Percentiles rank a stretch among this genome's conserved stretches.
These are phyloP conservation scores for Phyllosticta capitalensis DNA, from an alignment of 2,329 filamentous ascomycete species.

Conservation along the genomic window DNA sequence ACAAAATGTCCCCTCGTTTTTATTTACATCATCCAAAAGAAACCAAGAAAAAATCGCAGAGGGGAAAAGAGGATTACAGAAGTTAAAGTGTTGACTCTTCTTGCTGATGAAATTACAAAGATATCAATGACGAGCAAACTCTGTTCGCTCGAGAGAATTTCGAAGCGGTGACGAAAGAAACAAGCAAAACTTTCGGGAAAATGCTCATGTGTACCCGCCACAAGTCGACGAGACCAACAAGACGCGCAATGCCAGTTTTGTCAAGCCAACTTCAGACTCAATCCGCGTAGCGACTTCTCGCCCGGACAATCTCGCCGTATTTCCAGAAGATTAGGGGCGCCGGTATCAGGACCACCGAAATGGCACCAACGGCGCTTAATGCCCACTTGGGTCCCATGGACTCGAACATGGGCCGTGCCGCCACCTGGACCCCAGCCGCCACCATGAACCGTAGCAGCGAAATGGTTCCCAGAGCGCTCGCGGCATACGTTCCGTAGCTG, in stretches of 20 bases:
- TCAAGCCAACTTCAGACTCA: neutral
- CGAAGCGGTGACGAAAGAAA: neutral
- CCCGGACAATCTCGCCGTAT: constrained; percentile 17
- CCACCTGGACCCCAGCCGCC: constrained; percentile 33
- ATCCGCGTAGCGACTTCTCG: constrained; percentile 5
- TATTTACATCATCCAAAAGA: neutral
- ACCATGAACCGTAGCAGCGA: constrained; percentile 24
- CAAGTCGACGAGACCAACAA: neutral
- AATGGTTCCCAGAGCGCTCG: constrained; percentile 30
- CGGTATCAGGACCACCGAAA: constrained; percentile 24
- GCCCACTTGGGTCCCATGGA: constrained; percentile 34
- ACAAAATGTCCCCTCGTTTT: neutral
- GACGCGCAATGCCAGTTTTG: neutral
- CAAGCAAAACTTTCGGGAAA: neutral
- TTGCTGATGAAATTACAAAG: neutral
- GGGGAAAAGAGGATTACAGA: neutral
- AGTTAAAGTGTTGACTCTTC: neutral
- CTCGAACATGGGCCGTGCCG: constrained; percentile 31
- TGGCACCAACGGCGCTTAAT: constrained; percentile 30
- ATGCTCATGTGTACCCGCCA: neutral
- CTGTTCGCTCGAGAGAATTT: neutral
- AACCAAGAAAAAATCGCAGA: neutral
- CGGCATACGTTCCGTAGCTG: constrained; percentile 33
- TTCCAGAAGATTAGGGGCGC: constrained; percentile 29
- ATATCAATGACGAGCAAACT: neutral